A percentile compares a stretch with the other conserved stretches of the same genome.
These are phyloP conservation scores for Cyclaneusma minus DNA, from an alignment of 2,329 filamentous ascomycete genomes.

Conservation along the genomic window DNA sequence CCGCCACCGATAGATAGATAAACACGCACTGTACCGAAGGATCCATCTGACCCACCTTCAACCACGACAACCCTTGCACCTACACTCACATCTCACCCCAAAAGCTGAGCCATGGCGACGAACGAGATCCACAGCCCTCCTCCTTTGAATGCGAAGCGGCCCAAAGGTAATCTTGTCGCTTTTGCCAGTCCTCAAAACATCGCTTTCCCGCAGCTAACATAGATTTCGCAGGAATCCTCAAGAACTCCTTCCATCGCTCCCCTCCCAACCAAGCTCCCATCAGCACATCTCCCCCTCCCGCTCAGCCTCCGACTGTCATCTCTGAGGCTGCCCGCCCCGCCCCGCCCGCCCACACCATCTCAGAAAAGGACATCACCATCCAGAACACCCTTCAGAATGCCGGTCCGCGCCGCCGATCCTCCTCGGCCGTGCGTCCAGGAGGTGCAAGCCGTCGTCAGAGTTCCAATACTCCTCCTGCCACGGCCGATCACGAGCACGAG, in stretches of 20 bases:
- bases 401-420: constrained; percentile 72
- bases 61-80: no score
- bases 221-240: constrained; percentile 61
- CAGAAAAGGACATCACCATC: constrained; percentile 78
- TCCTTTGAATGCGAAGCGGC: constrained; percentile 18
- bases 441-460: constrained; percentile 59
- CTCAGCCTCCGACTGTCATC: constrained; percentile 16
- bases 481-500: constrained; percentile 32
- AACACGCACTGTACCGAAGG: no score
- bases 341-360: constrained; percentile 23
- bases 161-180: constrained; percentile 17
- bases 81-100: no score
- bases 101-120: constrained; percentile 12
- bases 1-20: no score
- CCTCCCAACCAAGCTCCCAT: constrained; percentile 25
- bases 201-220: constrained; percentile 4
- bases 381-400: constrained; percentile 93
- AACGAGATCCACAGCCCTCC: constrained; percentile 15
- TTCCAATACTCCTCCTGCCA: constrained; percentile 23
- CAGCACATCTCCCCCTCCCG: constrained; percentile 26
- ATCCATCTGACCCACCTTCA: no score
- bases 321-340: constrained; percentile 20
- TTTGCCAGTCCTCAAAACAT: constrained; percentile 2
- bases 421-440: constrained; percentile 47
- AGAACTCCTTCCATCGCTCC: constrained; percentile 63